Evolutionary conservation across 768 basidiomycete genomes (phyloP), one percentile per base, ranked within the genome.

Genomic region (Tricholoma sp.): DNA sequence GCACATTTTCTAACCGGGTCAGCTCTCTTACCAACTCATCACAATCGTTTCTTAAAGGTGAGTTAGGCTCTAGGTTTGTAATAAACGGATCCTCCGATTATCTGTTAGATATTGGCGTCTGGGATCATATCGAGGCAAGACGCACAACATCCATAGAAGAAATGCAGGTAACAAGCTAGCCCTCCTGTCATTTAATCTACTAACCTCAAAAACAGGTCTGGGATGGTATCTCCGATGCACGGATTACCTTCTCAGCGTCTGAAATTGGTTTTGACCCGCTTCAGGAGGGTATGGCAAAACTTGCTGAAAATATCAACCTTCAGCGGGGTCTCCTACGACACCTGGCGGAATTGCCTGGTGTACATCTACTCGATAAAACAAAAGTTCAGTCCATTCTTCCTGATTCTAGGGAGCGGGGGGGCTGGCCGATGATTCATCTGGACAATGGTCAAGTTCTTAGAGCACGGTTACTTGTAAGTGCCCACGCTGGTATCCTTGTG

Each of bases 241-340:
- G 90, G 14, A 86, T 94, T 52, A 75, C 76, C 6, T 95, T 95
- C 65, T 76, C 79, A 39, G 77, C 87, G 0, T 72, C 80, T 1
- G 81, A 84, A 19, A 57, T 83, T 19, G 72, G 69, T 18, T 58
- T 70, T 54, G 56, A 68, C 49, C 52, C 59, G 39, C 59, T 63
- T 18, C 53, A 57, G 60, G 65, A 68, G 57, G 75, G 70, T 57
- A 92, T 98, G 88, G 85, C 94, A 14, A 84, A 83, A 21, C 74
- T 98, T 65, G 93, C 88, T 0, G 97, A 99, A 71, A 98, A 95
- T 65, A 75, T 94, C 46, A 98, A 98, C 66, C 78, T 99, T 1
- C 97, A 98, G 71, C 83, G 88, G 1, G 94, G 83, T 1, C 82
- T 95, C 32, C 78, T 98, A 12, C 77, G 77, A 1, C 82, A 83